Conservation (phyloP, 148 eudicot species). For the Camellia sinensis region DNA sequence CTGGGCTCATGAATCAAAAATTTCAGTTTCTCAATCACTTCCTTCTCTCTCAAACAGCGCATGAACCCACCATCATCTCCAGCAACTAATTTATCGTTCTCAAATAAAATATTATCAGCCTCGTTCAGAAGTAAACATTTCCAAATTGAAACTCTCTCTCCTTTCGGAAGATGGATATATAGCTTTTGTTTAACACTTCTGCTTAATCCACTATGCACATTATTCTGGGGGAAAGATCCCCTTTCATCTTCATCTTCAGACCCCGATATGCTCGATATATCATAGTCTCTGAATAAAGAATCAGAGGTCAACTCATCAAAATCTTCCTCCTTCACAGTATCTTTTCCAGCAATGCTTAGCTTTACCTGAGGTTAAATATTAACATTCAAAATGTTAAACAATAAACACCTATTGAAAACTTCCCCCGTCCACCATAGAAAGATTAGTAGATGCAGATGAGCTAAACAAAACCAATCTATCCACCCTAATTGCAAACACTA, state of each 20-base stretch:
- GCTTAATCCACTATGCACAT: slow-evolving; percentile 29
- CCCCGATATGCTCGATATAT: slow-evolving; percentile 88
- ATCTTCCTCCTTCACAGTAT: slow-evolving; percentile 69
- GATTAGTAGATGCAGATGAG: not conserved
- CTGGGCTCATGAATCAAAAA: slow-evolving; percentile 56
- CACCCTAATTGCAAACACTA: not conserved
- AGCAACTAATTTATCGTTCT: slow-evolving; percentile 41
- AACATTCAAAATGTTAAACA: slow-evolving; percentile 9
- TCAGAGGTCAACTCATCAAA: slow-evolving; percentile 67
- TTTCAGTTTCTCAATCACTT: slow-evolving; percentile 59
- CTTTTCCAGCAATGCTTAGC: slow-evolving; percentile 78
- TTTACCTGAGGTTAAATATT: slow-evolving; percentile 55
- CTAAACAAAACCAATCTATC: not conserved
- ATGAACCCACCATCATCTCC: slow-evolving; percentile 25
- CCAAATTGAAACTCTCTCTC: slow-evolving; percentile 74
- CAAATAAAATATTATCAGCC: slow-evolving; percentile 44
- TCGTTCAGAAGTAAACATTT: slow-evolving; percentile 69
- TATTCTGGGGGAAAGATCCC: slow-evolving; percentile 25
- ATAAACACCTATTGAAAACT: not conserved
- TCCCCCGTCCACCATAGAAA: not conserved
- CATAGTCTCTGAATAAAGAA: slow-evolving; percentile 60
- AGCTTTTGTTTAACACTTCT: slow-evolving; percentile 49
- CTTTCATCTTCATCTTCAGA: slow-evolving; percentile 83
- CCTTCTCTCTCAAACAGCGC: slow-evolving; percentile 40
- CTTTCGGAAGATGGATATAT: slow-evolving; percentile 51